phyloP scores from a whole-genome alignment of 2,329 filamentous ascomycete species.

The Thielaviopsis ethacetica region DNA sequence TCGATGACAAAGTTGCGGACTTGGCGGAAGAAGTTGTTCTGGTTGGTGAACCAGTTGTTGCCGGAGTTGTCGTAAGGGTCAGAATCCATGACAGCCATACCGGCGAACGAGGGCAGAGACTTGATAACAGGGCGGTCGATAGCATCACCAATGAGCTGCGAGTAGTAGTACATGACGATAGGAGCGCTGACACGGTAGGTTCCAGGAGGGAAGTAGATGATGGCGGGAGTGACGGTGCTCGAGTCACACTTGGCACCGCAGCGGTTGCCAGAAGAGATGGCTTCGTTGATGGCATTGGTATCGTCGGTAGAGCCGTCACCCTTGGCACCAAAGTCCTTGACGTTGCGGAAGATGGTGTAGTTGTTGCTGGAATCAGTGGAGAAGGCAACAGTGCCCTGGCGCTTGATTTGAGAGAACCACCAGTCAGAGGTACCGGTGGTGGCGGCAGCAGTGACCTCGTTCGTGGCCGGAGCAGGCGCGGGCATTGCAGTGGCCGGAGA shows the following conservation, averaged over 20 bases:
- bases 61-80: conserved; percentile 63
- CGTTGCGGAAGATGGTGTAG: conserved; percentile 65
- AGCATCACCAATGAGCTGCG: conserved; percentile 77
- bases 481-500: conserved; percentile 8
- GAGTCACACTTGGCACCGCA: conserved; percentile 75
- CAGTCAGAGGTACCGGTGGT: conserved; percentile 32
- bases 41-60: conserved; percentile 62
- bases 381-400: conserved; percentile 53
- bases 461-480: background rate
- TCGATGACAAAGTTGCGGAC: conserved; percentile 72
- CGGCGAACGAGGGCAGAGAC: conserved; percentile 54
- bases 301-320: conserved; percentile 62
- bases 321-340: conserved; percentile 57
- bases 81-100: conserved; percentile 78
- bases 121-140: conserved; percentile 57
- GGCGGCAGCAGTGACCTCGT: background rate
- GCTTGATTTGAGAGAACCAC: conserved; percentile 56
- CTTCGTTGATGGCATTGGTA: conserved; percentile 72
- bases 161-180: conserved; percentile 80
- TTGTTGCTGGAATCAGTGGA: conserved; percentile 22
- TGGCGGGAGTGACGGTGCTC: conserved; percentile 62
- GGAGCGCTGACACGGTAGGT: conserved; percentile 70
- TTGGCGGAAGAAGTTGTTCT: conserved; percentile 73
- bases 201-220: conserved; percentile 84
- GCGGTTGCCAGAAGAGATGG: conserved; percentile 60